phyloP scores from a whole-genome alignment of 2,329 filamentous ascomycete genomes.

The Claviceps pusilla region DNA sequence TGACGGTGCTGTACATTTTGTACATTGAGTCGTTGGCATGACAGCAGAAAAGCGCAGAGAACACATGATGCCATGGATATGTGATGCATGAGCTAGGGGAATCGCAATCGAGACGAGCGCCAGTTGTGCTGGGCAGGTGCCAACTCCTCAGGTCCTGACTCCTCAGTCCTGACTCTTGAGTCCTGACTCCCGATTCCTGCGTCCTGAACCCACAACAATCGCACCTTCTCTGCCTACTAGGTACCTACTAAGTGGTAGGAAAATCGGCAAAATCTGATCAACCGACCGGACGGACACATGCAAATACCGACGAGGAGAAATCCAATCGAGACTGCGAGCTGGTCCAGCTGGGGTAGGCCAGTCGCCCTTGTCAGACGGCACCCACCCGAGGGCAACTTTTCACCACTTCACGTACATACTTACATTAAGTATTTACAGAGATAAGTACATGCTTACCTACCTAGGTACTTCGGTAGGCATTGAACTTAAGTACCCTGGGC shows the following conservation, averaged over 20 bases:
- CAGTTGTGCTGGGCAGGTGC: neutral
- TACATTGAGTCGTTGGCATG: neutral
- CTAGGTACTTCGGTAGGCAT: too few relatives aligned
- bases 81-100: neutral
- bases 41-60: neutral
- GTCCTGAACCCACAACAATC: neutral
- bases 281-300: neutral
- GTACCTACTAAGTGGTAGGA: too few relatives aligned
- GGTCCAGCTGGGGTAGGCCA: neutral
- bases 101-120: neutral
- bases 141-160: neutral
- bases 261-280: neutral
- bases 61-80: neutral
- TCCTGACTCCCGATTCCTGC: too few relatives aligned
- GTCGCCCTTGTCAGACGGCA: neutral
- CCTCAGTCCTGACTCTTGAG: too few relatives aligned
- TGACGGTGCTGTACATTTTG: neutral
- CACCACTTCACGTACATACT: neutral
- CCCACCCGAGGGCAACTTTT: neutral
- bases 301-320: neutral
- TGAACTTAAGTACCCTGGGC: too few relatives aligned
- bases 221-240: neutral
- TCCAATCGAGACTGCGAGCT: neutral
- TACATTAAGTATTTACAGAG: neutral
- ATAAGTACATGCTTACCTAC: too few relatives aligned